Conservation (phyloP, 192 early-diverging fungal species). For the Gonapodya sp. region DNA sequence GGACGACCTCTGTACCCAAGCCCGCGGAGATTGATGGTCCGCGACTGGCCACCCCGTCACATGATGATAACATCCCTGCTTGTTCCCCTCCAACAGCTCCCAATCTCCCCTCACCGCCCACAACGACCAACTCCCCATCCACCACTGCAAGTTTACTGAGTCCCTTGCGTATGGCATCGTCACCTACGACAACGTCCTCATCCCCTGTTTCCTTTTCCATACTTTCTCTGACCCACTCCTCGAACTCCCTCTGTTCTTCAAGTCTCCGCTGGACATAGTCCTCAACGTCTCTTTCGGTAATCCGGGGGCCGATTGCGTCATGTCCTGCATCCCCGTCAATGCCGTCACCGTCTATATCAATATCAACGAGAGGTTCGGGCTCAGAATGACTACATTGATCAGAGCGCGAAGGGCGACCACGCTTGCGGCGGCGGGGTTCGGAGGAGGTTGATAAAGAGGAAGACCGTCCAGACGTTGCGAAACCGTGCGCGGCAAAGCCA, state of each 20-base stretch:
- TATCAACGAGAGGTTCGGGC: background rate
- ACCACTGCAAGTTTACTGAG: background rate
- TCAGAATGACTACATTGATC: background rate
- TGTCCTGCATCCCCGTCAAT: background rate
- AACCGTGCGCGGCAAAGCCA: conserved; percentile 36
- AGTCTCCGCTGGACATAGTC: background rate
- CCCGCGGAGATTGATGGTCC: no score
- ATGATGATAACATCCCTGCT: background rate
- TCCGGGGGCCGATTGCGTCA: no score
- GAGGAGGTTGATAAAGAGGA: background rate
- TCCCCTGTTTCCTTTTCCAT: no score
- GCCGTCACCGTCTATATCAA: background rate
- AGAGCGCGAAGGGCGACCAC: background rate
- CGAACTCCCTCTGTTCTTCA: background rate
- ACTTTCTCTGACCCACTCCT: background rate
- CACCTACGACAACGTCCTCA: no score
- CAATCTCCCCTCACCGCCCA: background rate
- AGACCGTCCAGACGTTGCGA: background rate
- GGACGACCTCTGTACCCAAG: no score
- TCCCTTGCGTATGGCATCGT: no score
- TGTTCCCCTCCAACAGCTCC: background rate
- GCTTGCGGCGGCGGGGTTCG: background rate
- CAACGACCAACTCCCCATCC: background rate
- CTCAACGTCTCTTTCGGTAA: background rate
- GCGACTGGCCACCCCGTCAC: background rate